Evolutionary conservation across 2,329 filamentous ascomycete genomes (phyloP).

Genomic region (Chaetomium sp.): DNA sequence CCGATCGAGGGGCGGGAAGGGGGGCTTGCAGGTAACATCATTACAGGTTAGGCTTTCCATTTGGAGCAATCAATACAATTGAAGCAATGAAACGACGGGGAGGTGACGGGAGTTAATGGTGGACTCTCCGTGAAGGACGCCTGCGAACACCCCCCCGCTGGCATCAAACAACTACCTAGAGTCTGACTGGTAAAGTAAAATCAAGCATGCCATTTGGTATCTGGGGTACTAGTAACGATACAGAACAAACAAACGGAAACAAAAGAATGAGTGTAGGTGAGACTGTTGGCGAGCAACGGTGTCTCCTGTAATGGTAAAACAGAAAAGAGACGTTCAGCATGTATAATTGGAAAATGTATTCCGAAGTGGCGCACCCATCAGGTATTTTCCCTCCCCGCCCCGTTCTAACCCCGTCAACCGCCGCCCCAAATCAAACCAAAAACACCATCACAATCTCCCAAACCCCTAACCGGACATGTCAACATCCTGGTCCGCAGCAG

Average conservation of each 20-base stretch:
- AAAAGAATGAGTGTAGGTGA: not conserved
- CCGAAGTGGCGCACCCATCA: not conserved
- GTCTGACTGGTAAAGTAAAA: not conserved
- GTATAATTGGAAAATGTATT: not conserved
- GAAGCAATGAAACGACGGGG: no score
- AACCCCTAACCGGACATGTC: conserved; percentile 24
- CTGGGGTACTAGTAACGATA: not conserved
- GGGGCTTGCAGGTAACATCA: no score
- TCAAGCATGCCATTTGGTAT: not conserved
- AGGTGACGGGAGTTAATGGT: no score
- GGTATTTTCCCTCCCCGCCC: not conserved
- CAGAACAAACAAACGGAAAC: not conserved
- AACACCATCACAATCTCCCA: not conserved
- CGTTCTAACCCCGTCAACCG: no score
- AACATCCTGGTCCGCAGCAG: conserved; percentile 13
- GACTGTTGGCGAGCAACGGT: not conserved
- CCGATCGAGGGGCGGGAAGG: no score
- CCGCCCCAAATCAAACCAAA: no score
- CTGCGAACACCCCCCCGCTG: no score
- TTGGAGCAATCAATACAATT: no score
- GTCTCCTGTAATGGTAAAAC: not conserved
- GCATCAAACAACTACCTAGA: no score
- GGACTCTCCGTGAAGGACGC: not conserved
- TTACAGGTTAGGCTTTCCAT: no score
- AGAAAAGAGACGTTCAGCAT: not conserved